Evolutionary conservation across 768 basidiomycete species (phyloP).

Genomic region (Lentinula boryana): DNA sequence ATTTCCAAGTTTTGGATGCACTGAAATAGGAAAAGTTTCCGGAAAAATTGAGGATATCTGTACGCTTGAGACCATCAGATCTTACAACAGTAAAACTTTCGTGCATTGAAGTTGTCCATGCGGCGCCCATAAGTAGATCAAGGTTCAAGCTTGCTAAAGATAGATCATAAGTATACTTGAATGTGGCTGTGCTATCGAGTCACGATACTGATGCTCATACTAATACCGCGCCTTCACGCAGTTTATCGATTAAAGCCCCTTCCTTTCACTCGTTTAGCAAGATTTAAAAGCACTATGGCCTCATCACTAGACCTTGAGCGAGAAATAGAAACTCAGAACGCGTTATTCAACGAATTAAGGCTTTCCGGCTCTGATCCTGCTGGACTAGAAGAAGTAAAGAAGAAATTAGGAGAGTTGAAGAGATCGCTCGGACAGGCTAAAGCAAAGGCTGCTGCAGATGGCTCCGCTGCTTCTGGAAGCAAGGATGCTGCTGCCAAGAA

Average conservation of each 20-base stretch:
- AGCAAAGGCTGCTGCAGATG: constrained; percentile 35
- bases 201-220: background rate
- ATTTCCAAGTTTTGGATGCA: no score
- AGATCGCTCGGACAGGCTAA: constrained; percentile 41
- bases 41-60: no score
- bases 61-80: no score
- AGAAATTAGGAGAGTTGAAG: constrained; percentile 67
- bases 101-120: no score
- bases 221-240: background rate
- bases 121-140: no score
- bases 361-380: constrained; percentile 40
- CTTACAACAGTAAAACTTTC: no score
- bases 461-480: constrained; percentile 23
- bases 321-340: constrained; percentile 51
- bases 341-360: constrained; percentile 57
- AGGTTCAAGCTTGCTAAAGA: no score
- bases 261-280: constrained; percentile 10
- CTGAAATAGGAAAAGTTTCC: no score
- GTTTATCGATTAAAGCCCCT: constrained; percentile 27
- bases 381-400: constrained; percentile 55
- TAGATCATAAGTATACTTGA: no score
- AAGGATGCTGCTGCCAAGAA: constrained; percentile 49
- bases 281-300: constrained; percentile 27
- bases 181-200: background rate
- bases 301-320: constrained; percentile 38